Conservation (phyloP, 2,329 filamentous ascomycete species). For the Ascochyta clinopodiicola region DNA sequence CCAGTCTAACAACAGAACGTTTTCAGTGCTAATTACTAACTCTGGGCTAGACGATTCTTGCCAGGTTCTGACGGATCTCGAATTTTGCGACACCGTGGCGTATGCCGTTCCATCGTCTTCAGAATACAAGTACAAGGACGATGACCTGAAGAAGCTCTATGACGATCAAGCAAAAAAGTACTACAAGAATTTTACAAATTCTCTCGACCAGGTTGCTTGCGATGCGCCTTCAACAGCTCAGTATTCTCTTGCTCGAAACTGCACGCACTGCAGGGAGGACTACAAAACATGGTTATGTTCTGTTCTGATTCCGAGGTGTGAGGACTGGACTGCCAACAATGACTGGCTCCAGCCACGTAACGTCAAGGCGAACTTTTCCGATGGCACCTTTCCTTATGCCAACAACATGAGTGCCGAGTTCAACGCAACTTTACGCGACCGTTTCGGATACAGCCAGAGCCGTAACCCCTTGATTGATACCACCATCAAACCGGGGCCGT, state of each 20-base stretch:
- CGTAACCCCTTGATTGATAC: conserved; percentile 77
- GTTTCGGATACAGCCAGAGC: conserved; percentile 60
- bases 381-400: conserved; percentile 59
- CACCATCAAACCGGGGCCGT: conserved; percentile 79
- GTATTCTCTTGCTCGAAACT: conserved; percentile 82
- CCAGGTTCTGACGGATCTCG: conserved; percentile 82
- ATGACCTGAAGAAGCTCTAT: conserved; percentile 73
- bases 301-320: conserved; percentile 89
- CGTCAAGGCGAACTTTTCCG: conserved; percentile 70
- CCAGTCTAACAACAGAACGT: not conserved
- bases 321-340: conserved; percentile 72
- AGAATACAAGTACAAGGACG: conserved; percentile 64
- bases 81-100: conserved; percentile 85
- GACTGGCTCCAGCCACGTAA: conserved; percentile 70
- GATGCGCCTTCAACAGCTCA: conserved; percentile 73
- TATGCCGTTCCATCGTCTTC: conserved; percentile 89
- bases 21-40: conserved; percentile 30
- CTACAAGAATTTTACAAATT: conserved; percentile 81
- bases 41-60: conserved; percentile 72
- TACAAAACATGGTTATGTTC: conserved; percentile 97
- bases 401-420: conserved; percentile 26
- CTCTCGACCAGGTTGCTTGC: conserved; percentile 84
- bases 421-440: conserved; percentile 33
- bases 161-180: conserved; percentile 73
- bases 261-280: conserved; percentile 75